Percentiles rank a stretch among this genome's conserved stretches.
phyloP scores from a whole-genome alignment of 306 rosid genomes.

The Prinsepia uniflora region DNA sequence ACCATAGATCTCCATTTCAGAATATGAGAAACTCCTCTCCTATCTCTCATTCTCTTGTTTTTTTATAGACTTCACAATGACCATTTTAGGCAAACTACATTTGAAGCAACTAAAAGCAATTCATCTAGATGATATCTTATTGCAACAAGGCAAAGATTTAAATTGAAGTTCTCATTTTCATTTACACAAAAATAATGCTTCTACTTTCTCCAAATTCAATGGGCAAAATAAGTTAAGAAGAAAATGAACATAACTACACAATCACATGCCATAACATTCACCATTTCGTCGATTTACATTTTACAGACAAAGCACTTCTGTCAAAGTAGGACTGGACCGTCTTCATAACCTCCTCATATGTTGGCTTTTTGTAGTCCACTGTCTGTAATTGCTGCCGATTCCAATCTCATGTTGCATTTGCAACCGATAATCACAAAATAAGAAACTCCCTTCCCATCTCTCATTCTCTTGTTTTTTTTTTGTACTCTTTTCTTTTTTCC shows the following conservation, averaged over 20 bases:
- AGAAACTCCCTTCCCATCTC: no score
- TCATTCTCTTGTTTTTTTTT: no score
- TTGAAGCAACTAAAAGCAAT: conserved; percentile 22
- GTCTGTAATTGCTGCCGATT: conserved; percentile 67
- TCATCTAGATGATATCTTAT: conserved; percentile 37
- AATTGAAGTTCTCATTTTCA: conserved; percentile 35
- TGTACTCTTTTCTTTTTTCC: no score
- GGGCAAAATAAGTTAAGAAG: conserved; percentile 33
- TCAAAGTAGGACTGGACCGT: conserved; percentile 71
- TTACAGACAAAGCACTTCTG: conserved; percentile 49
- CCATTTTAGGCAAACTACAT: conserved; percentile 9
- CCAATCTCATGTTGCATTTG: no score
- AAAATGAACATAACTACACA: conserved; percentile 33
- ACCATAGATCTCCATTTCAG: no score
- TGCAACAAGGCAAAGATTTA: conserved; percentile 48
- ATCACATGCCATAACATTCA: conserved; percentile 40
- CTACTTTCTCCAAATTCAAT: conserved; percentile 33
- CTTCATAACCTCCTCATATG: conserved; percentile 81
- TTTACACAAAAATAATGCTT: conserved; percentile 53
- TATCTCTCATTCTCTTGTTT: no score
- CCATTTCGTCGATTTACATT: conserved; percentile 93
- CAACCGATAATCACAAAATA: no score
- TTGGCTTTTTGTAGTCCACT: conserved; percentile 95
- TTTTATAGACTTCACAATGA: conserved; percentile 18
- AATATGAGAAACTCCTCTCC: no score